A percentile compares a stretch with the other conserved stretches of the same genome.
These are phyloP conservation scores for Apiospora pterosperma DNA, from an alignment of 2,329 filamentous ascomycete species.

Conservation along the genomic window DNA sequence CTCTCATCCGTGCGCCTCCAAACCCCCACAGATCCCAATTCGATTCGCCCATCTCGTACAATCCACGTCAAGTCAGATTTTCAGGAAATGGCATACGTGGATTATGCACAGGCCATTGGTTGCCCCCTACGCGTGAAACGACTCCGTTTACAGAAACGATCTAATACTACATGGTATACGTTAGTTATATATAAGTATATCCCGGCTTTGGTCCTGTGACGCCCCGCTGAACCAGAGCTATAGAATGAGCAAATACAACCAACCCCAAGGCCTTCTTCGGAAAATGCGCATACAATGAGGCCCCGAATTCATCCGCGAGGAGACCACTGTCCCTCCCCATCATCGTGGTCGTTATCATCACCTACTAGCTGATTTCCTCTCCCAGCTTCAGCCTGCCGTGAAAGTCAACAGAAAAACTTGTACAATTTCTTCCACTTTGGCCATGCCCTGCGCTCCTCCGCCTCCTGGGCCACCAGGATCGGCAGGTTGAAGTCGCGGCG, in stretches of 20 bases:
- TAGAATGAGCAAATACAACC: not conserved
- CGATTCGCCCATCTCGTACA: not conserved
- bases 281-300: not conserved
- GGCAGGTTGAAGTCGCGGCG: slow-evolving; percentile 80
- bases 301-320: not conserved
- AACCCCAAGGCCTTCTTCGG: not conserved
- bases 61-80: not conserved
- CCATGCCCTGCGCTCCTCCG: slow-evolving; percentile 68
- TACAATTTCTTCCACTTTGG: slow-evolving; percentile 75
- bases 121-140: not conserved
- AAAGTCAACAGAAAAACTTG: slow-evolving; percentile 63
- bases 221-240: not conserved
- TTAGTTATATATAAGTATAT: not conserved
- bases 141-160: not conserved
- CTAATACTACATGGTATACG: not conserved
- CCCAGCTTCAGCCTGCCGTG: too few species aligned
- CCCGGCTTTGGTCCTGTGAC: not conserved
- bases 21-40: not conserved
- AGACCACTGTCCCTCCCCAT: not conserved
- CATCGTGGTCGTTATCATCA: not conserved
- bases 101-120: not conserved
- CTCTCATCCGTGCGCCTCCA: not conserved
- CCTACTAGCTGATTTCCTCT: not conserved
- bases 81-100: not conserved
- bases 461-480: slow-evolving; percentile 75